Conservation (phyloP, 1,139 yeast genomes). For the Debaryomyces udenii region DNA sequence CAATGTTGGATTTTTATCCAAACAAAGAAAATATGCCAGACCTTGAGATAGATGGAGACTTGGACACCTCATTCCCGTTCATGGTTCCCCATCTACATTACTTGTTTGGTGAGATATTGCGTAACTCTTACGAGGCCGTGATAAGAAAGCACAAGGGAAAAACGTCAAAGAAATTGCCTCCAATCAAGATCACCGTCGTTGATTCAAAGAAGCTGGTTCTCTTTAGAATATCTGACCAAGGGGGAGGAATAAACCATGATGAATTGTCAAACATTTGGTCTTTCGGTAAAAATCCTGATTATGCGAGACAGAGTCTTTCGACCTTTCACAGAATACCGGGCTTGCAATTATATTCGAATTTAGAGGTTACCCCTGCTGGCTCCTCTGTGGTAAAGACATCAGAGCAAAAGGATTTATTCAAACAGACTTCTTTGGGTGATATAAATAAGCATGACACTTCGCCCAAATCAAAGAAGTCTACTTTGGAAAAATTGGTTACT, state of each 20-base stretch:
- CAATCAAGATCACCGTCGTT: conserved; percentile 71
- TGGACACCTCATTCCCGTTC: conserved; percentile 70
- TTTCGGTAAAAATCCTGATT: conserved; percentile 67
- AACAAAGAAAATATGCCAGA: conserved; percentile 68
- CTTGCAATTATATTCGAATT: conserved; percentile 43
- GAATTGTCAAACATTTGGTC: conserved; percentile 75
- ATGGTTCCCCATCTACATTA: conserved; percentile 85
- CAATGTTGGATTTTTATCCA: conserved; percentile 55
- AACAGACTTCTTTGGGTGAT: conserved; percentile 43
- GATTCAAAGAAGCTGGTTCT: conserved; percentile 67
- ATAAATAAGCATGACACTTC: conserved; percentile 31
- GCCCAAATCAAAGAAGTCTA: conserved; percentile 36
- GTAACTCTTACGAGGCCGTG: conserved; percentile 85
- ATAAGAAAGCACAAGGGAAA: conserved; percentile 43
- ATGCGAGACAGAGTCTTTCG: conserved; percentile 57
- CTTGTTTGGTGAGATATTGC: conserved; percentile 79
- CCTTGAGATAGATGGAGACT: conserved; percentile 69
- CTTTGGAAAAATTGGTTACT: conserved; percentile 53
- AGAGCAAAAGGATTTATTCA: conserved; percentile 23
- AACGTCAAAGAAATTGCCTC: conserved; percentile 52
- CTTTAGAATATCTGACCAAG: conserved; percentile 83
- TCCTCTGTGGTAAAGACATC: conserved; percentile 36
- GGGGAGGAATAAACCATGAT: conserved; percentile 77
- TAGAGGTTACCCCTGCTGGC: conserved; percentile 44
- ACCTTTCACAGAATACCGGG: conserved; percentile 75